These are phyloP conservation scores for Cubamyces lactineus DNA, from an alignment of 768 basidiomycete genomes.

Conservation along the genomic window DNA sequence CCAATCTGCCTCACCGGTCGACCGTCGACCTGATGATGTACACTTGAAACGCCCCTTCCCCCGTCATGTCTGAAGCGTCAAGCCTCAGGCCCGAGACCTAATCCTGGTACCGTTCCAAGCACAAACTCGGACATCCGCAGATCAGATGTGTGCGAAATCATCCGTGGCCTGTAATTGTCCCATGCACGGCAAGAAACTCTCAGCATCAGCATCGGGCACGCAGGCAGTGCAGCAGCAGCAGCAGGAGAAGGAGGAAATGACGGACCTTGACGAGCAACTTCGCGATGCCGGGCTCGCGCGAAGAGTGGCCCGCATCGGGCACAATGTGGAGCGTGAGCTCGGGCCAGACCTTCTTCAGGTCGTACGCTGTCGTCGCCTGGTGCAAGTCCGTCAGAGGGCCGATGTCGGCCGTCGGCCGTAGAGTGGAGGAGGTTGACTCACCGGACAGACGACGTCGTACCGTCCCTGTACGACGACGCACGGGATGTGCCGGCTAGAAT, in stretches of 20 bases:
- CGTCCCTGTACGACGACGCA: constrained; percentile 81
- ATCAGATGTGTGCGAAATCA: constrained; percentile 45
- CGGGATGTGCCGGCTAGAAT: constrained; percentile 80
- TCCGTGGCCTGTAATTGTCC: constrained; percentile 42
- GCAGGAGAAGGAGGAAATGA: neutral
- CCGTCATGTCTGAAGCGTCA: too few species aligned
- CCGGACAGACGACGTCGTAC: constrained; percentile 89
- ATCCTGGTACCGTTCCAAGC: too few species aligned
- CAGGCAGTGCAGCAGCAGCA: neutral
- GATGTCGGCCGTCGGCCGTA: neutral
- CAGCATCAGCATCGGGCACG: neutral
- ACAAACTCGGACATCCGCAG: neutral
- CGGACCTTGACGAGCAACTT: constrained; percentile 72
- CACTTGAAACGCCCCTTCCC: too few species aligned
- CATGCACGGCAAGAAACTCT: neutral
- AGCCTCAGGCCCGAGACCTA: too few species aligned
- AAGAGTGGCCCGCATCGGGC: constrained; percentile 86
- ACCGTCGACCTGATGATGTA: too few species aligned
- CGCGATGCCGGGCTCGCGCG: constrained; percentile 71
- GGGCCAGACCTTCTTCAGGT: constrained; percentile 82
- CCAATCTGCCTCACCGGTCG: too few species aligned
- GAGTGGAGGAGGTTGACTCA: constrained; percentile 33
- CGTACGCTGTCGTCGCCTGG: constrained; percentile 79
- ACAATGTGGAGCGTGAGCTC: constrained; percentile 77
- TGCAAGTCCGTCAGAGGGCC: neutral